Evolutionary conservation across 148 eudicot genomes (phyloP).

Genomic region (Chenopodium quinoa): DNA sequence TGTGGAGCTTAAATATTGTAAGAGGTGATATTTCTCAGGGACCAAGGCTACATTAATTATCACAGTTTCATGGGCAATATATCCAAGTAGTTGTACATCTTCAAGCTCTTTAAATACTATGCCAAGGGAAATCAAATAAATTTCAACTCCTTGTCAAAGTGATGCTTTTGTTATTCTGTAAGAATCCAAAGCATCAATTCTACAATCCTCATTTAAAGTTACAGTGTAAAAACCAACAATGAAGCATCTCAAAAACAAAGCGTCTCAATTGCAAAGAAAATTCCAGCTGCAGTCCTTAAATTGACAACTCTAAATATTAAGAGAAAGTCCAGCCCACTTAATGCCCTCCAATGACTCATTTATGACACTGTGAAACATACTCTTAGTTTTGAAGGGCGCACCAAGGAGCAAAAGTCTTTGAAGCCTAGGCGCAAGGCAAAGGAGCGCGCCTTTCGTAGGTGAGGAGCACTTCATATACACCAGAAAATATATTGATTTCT

Average conservation of each 20-base stretch:
- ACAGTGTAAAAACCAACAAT: not conserved
- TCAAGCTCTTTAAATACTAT: not conserved
- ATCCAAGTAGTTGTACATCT: not conserved
- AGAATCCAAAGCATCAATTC: not conserved
- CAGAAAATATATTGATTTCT: too few species aligned
- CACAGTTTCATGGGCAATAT: not conserved
- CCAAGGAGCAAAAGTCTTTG: too few species aligned
- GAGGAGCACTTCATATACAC: too few species aligned
- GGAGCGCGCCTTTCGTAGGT: too few species aligned
- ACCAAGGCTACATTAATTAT: not conserved
- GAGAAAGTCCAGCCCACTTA: not conserved
- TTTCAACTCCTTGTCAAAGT: not conserved
- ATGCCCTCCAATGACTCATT: not conserved
- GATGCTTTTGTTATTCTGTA: not conserved
- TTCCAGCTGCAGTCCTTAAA: not conserved
- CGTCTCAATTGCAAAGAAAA: not conserved
- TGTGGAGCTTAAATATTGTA: not conserved
- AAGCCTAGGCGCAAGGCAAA: too few species aligned
- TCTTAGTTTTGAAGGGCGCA: too few species aligned
- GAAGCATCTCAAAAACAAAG: not conserved
- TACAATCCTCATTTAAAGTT: not conserved
- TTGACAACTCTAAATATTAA: not conserved
- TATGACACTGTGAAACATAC: too few species aligned
- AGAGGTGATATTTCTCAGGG: not conserved
- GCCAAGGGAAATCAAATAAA: not conserved